Evolutionary conservation across 164 flowering plant genomes (phyloP).

Genomic region (Umbilicus rupestris): DNA sequence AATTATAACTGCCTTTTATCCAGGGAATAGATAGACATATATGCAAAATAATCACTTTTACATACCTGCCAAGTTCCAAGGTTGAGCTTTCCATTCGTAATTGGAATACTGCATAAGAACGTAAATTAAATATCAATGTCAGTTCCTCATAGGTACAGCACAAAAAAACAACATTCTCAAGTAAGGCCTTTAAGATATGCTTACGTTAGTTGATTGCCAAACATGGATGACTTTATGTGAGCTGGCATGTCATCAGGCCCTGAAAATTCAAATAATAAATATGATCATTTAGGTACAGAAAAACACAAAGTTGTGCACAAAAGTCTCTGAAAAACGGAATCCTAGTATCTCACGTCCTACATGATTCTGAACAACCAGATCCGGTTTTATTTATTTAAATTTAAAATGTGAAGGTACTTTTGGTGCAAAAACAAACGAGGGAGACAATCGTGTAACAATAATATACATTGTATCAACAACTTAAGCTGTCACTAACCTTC

Average conservation of each 20-base stretch:
- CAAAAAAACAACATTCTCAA: neutral
- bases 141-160: neutral
- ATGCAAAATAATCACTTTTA: neutral
- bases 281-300: neutral
- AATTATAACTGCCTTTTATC: neutral
- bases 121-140: neutral
- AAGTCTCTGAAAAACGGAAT: neutral
- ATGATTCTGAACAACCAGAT: no score
- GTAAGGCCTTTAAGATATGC: slow-evolving; percentile 14
- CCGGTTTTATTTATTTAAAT: no score
- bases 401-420: no score
- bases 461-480: slow-evolving; percentile 2
- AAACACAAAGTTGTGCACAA: neutral
- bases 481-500: slow-evolving; percentile 44
- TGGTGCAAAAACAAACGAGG: no score
- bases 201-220: slow-evolving; percentile 83
- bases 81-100: slow-evolving; percentile 75
- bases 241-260: slow-evolving; percentile 99
- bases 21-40: neutral
- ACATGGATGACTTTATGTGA: slow-evolving; percentile 80
- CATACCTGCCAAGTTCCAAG: slow-evolving; percentile 99
- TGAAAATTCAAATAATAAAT: slow-evolving; percentile 21
- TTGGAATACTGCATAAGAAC: slow-evolving; percentile 60
- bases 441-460: neutral
- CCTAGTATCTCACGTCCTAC: no score